A percentile compares a stretch with the other conserved stretches of the same genome.
Evolutionary conservation across 306 rosid genomes (phyloP).

Genomic region (Begonia loranthoides): DNA sequence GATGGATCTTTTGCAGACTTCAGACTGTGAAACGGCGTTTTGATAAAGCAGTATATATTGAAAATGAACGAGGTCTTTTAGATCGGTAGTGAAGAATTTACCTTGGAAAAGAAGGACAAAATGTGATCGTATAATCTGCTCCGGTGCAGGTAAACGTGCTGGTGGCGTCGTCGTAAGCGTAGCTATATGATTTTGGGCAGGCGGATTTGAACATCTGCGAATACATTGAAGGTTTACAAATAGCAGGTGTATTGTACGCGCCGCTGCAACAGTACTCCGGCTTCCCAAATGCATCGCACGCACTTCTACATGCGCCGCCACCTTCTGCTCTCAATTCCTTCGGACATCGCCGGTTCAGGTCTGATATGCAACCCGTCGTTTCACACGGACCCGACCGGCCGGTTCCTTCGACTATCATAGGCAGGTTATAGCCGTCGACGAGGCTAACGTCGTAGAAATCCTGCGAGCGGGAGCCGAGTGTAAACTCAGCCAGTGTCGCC

Average conservation of each 20-base stretch:
- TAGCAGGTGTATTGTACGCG: conserved; percentile 27
- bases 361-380: conserved; percentile 40
- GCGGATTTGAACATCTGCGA: conserved; percentile 46
- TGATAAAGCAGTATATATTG: neutral
- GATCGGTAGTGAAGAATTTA: conserved; percentile 2
- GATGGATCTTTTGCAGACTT: conserved; percentile 29
- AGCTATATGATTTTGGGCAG: conserved; percentile 54
- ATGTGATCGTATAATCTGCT: conserved; percentile 43
- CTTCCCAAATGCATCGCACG: conserved; percentile 47
- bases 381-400: conserved; percentile 39
- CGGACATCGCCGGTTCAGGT: conserved; percentile 38
- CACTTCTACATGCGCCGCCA: conserved; percentile 50
- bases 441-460: conserved; percentile 66
- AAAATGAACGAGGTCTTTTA: neutral
- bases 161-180: conserved; percentile 56
- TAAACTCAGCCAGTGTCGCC: conserved; percentile 57
- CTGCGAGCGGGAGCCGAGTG: conserved; percentile 40
- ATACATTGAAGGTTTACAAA: conserved; percentile 41
- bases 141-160: conserved; percentile 56
- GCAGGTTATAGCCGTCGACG: conserved; percentile 55
- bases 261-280: conserved; percentile 58
- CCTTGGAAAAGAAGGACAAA: conserved; percentile 50
- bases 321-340: conserved; percentile 27
- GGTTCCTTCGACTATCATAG: conserved; percentile 34
- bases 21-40: conserved; percentile 14